phyloP scores from a whole-genome alignment of 2,329 filamentous ascomycete genomes.

The Clathrospora elynae region DNA sequence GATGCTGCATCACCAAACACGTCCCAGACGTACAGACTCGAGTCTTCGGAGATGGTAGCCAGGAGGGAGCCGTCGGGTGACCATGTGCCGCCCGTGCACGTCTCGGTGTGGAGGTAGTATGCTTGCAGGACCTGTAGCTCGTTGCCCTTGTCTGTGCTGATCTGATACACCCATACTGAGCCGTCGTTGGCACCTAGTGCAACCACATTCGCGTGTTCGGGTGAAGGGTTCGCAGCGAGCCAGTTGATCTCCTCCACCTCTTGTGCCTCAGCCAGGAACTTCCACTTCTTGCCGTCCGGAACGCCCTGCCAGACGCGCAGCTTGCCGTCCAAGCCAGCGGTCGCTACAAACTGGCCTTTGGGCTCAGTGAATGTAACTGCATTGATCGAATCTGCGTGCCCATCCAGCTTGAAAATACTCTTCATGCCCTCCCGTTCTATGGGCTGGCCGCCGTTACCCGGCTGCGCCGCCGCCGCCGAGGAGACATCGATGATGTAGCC shows the following conservation, averaged over 20 bases:
- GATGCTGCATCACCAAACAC: slow-evolving; percentile 79
- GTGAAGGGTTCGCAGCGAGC: slow-evolving; percentile 75
- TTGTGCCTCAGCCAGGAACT: slow-evolving; percentile 75
- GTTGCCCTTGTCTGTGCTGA: slow-evolving; percentile 65
- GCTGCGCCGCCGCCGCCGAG: slow-evolving; percentile 67
- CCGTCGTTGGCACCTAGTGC: slow-evolving; percentile 90
- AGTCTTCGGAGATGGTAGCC: slow-evolving; percentile 87
- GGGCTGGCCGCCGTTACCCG: slow-evolving; percentile 58
- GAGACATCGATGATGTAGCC: slow-evolving; percentile 85
- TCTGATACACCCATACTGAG: slow-evolving; percentile 93
- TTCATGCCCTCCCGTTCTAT: slow-evolving; percentile 64
- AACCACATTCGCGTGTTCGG: slow-evolving; percentile 75
- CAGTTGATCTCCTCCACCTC: slow-evolving; percentile 97
- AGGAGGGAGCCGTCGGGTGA: slow-evolving; percentile 84
- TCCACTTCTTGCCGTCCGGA: slow-evolving; percentile 60
- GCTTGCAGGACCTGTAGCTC: slow-evolving; percentile 83
- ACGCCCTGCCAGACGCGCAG: slow-evolving; percentile 70
- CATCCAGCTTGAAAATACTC: slow-evolving; percentile 76
- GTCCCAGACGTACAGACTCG: slow-evolving; percentile 89
- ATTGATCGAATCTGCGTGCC: slow-evolving; percentile 90
- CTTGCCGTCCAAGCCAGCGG: slow-evolving; percentile 84
- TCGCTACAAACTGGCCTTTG: slow-evolving; percentile 81
- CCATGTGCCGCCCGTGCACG: slow-evolving; percentile 91
- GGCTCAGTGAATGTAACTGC: slow-evolving; percentile 83
- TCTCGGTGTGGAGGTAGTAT: slow-evolving; percentile 86